These are phyloP conservation scores for Ceratobasidium sp. DNA, from an alignment of 1,284 basidiomycete genomes.

Conservation along the genomic window DNA sequence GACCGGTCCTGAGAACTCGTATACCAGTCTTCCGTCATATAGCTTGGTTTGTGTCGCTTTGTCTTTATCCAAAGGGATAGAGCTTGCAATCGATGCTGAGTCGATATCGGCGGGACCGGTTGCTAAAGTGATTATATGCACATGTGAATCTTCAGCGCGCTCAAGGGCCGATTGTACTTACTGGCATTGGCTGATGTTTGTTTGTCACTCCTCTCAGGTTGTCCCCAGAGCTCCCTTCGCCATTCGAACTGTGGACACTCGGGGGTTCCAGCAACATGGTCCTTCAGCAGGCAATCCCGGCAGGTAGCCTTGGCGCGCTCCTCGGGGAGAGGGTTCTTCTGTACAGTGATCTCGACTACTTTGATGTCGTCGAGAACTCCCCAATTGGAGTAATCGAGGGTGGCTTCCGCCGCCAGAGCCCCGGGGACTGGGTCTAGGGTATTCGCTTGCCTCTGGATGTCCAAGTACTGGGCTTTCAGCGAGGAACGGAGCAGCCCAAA, in stretches of 20 bases:
- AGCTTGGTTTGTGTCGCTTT: too few species aligned
- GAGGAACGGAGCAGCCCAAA: not conserved
- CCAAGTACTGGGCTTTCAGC: not conserved
- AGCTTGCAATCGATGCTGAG: too few species aligned
- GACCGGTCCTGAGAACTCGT: not conserved
- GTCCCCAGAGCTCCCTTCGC: conserved; percentile 13
- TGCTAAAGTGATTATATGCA: not conserved
- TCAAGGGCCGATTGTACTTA: too few species aligned
- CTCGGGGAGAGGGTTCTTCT: not conserved
- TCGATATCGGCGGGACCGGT: too few species aligned
- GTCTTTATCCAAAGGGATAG: too few species aligned
- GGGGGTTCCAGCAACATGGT: not conserved
- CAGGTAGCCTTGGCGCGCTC: conserved; percentile 3
- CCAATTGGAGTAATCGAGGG: not conserved
- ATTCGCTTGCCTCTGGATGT: not conserved
- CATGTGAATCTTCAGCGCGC: not conserved
- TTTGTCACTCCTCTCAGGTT: not conserved
- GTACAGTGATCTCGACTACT: not conserved
- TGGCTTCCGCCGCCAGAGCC: not conserved
- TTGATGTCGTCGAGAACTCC: not conserved
- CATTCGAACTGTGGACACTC: not conserved
- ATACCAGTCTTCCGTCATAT: not conserved
- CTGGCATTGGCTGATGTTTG: too few species aligned
- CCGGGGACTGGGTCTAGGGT: not conserved
- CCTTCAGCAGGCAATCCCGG: not conserved